A percentile compares a stretch with the other conserved stretches of the same genome.
Conservation (phyloP, 1,139 yeast genomes). For the Kluyveromyces sp. region DNA sequence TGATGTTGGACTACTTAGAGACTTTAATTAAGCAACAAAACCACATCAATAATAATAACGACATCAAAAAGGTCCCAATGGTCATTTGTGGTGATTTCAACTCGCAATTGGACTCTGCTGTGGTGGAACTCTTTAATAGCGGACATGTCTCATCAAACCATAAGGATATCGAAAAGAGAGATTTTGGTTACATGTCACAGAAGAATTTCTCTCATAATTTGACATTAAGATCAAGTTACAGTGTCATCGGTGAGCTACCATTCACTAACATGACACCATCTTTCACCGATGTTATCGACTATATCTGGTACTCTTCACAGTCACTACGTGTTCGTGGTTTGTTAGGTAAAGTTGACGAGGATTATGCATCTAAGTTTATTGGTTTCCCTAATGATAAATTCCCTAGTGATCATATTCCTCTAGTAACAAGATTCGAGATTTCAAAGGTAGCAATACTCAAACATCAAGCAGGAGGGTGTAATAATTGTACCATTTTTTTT, state of each 20-base stretch:
- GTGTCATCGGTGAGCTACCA: slow-evolving; percentile 78
- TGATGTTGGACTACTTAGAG: slow-evolving; percentile 81
- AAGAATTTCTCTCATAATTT: slow-evolving; percentile 81
- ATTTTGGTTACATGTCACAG: slow-evolving; percentile 85
- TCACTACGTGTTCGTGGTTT: slow-evolving; percentile 76
- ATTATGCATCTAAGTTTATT: slow-evolving; percentile 65
- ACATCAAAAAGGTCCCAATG: slow-evolving; percentile 60
- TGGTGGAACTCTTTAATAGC: slow-evolving; percentile 76
- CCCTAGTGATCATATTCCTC: slow-evolving; percentile 91
- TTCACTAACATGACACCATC: slow-evolving; percentile 92
- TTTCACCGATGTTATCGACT: slow-evolving; percentile 89
- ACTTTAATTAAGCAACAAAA: slow-evolving; percentile 36
- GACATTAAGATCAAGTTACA: slow-evolving; percentile 79
- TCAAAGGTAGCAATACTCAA: slow-evolving; percentile 28
- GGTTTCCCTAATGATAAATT: slow-evolving; percentile 93
- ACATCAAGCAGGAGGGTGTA: slow-evolving; percentile 24
- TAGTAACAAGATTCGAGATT: slow-evolving; percentile 68
- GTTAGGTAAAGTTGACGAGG: slow-evolving; percentile 74
- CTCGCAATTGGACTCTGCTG: slow-evolving; percentile 82
- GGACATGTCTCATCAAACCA: slow-evolving; percentile 64
- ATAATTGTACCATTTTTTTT: neutral
- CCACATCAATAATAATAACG: slow-evolving; percentile 37
- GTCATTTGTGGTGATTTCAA: slow-evolving; percentile 94
- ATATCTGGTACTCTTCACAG: slow-evolving; percentile 86
- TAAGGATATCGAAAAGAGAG: slow-evolving; percentile 74